phyloP scores from a whole-genome alignment of 495 filamentous ascomycete species.

The Penicillium goetzii region DNA sequence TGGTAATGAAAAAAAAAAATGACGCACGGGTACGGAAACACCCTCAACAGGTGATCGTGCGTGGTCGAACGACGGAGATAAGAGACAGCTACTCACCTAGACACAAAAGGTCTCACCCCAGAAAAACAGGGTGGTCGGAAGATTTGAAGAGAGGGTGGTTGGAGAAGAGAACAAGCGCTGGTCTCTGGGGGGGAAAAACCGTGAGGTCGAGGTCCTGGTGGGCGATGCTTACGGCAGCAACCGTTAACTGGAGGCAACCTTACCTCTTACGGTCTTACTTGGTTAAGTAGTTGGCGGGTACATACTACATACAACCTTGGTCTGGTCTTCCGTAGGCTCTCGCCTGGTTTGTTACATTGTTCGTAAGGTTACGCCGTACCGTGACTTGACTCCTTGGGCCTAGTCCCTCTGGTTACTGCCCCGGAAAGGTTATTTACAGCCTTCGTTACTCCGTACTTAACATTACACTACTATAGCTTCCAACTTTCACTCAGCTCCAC shows the following conservation, averaged over 20 bases:
- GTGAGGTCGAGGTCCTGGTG: background rate
- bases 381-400: background rate
- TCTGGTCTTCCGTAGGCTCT: too few species aligned
- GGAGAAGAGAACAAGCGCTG: background rate
- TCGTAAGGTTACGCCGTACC: background rate
- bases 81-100: constrained; percentile 22
- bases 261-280: background rate
- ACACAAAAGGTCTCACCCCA: background rate
- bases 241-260: background rate
- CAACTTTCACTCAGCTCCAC: background rate
- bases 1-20: constrained; percentile 18
- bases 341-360: background rate
- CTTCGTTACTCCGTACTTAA: background rate
- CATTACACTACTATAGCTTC: constrained; percentile 1
- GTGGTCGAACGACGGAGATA: background rate
- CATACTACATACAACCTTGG: too few species aligned
- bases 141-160: constrained; percentile 1
- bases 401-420: background rate
- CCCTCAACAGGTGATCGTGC: constrained; percentile 2
- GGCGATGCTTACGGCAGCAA: constrained; percentile 13
- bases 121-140: background rate
- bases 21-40: constrained; percentile 24
- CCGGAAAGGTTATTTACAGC: background rate
- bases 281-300: too few species aligned
- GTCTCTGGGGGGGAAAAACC: constrained; percentile 3